A percentile compares a stretch with the other conserved stretches of the same genome.
Conservation (phyloP, 2,329 filamentous ascomycete genomes). For the Magnaporthiopsis poae region DNA sequence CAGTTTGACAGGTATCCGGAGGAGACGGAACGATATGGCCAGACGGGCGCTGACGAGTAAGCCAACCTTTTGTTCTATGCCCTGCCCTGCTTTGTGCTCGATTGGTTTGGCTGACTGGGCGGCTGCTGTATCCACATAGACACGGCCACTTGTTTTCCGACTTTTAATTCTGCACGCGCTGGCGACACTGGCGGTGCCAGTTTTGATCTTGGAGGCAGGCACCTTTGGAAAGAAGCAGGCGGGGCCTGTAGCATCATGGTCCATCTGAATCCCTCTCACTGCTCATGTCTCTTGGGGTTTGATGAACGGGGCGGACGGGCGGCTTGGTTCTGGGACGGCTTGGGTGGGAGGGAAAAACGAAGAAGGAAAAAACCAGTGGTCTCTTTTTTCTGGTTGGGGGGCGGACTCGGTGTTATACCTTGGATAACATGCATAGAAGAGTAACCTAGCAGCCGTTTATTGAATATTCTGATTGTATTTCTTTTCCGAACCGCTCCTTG, state of each 20-base stretch:
- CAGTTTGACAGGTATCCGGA: slow-evolving; percentile 98
- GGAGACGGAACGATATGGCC: slow-evolving; percentile 86
- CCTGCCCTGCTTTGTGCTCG: not conserved
- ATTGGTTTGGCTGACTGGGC: not conserved
- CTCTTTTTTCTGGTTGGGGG: too few species aligned
- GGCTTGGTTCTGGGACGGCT: not conserved
- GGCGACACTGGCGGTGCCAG: too few species aligned
- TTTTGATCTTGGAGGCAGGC: too few species aligned
- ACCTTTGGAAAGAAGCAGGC: too few species aligned
- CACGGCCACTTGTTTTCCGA: slow-evolving; percentile 67
- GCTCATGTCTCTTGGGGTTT: too few species aligned
- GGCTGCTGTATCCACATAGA: slow-evolving; percentile 30
- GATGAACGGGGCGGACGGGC: too few species aligned
- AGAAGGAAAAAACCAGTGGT: not conserved
- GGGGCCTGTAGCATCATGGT: too few species aligned
- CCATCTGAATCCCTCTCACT: too few species aligned
- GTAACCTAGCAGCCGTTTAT: not conserved
- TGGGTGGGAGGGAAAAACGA: not conserved
- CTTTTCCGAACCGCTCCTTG: not conserved
- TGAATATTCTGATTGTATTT: not conserved
- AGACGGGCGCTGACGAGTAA: slow-evolving; percentile 72
- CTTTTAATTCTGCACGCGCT: slow-evolving; percentile 41
- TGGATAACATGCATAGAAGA: too few species aligned
- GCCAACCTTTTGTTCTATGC: slow-evolving; percentile 29
- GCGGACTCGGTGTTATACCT: too few species aligned